Percentiles rank a stretch among this genome's conserved stretches.
Evolutionary conservation across 148 eudicot genomes (phyloP).

Genomic region (Suaeda aralocaspica): DNA sequence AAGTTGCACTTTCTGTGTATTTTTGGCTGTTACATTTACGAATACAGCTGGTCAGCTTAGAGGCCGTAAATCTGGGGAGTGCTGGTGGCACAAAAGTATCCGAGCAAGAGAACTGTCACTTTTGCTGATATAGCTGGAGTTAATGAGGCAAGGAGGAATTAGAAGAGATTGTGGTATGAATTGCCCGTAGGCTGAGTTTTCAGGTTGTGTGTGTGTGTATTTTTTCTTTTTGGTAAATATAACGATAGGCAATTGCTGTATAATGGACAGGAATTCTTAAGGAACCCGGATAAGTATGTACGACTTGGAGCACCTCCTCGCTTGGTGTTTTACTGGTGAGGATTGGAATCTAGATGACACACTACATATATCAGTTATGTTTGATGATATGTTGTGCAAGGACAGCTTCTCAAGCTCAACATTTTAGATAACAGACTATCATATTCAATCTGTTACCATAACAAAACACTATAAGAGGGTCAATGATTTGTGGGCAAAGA

Average conservation of each 20-base stretch:
- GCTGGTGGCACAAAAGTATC: constrained; percentile 70
- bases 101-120: constrained; percentile 70
- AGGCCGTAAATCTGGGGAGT: constrained; percentile 73
- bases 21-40: constrained; percentile 29
- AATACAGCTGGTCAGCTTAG: constrained; percentile 76
- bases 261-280: constrained; percentile 75
- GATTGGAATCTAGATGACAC: too few species aligned
- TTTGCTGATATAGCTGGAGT: constrained; percentile 99
- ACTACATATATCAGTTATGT: too few species aligned
- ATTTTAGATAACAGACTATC: neutral
- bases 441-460: too few species aligned
- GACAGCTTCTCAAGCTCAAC: too few species aligned
- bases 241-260: constrained; percentile 7
- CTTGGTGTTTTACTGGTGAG: constrained; percentile 97
- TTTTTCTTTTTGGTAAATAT: neutral
- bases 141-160: constrained; percentile 99
- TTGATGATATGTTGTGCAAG: too few species aligned
- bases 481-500: neutral
- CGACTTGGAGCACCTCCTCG: constrained; percentile 97
- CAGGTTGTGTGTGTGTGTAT: neutral
- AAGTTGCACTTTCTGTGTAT: constrained; percentile 5
- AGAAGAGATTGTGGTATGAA: constrained; percentile 91
- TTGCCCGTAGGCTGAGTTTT: neutral
- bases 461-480: neutral
- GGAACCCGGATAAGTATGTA: constrained; percentile 76